A percentile compares a stretch with the other conserved stretches of the same genome.
Conservation (phyloP, 495 filamentous ascomycete genomes). For the Venustampulla echinocandica region DNA sequence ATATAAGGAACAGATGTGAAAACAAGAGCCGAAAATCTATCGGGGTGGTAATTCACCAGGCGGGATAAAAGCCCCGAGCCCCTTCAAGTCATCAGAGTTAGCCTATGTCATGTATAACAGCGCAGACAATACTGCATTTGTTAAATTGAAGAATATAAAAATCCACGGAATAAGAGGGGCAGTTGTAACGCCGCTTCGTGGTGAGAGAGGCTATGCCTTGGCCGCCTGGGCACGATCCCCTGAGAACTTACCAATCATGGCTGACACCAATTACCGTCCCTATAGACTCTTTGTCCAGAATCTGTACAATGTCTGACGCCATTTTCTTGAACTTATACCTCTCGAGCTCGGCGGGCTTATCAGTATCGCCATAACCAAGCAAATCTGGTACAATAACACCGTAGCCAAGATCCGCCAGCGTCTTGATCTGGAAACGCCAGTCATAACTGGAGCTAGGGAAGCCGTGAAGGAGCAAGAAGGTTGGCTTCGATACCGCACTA, state of each 20-base stretch:
- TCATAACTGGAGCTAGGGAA: slow-evolving; percentile 30
- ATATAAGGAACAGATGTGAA: slow-evolving; percentile 17
- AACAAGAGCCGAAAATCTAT: slow-evolving; percentile 12
- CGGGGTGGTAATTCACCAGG: slow-evolving; percentile 14
- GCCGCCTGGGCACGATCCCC: not conserved
- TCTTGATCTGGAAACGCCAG: slow-evolving; percentile 33
- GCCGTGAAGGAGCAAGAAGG: slow-evolving; percentile 28
- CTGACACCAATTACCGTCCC: slow-evolving; percentile 24
- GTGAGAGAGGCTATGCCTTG: not conserved
- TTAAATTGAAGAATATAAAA: slow-evolving; percentile 7
- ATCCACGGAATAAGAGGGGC: no score
- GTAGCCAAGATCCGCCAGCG: slow-evolving; percentile 28
- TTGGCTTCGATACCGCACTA: not conserved
- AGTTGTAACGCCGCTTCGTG: no score
- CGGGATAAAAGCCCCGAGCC: slow-evolving; percentile 19
- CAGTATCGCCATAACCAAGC: slow-evolving; percentile 36
- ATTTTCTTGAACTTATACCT: slow-evolving; percentile 29
- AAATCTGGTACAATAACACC: slow-evolving; percentile 36
- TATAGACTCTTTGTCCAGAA: slow-evolving; percentile 24
- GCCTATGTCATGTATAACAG: slow-evolving; percentile 7
- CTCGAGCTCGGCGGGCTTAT: slow-evolving; percentile 27
- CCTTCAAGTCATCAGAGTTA: slow-evolving; percentile 16
- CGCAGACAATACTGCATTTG: no score
- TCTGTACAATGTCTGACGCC: slow-evolving; percentile 24
- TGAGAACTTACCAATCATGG: slow-evolving; percentile 28